phyloP scores from a whole-genome alignment of 306 rosid genomes.

The Abrus pulchellus region DNA sequence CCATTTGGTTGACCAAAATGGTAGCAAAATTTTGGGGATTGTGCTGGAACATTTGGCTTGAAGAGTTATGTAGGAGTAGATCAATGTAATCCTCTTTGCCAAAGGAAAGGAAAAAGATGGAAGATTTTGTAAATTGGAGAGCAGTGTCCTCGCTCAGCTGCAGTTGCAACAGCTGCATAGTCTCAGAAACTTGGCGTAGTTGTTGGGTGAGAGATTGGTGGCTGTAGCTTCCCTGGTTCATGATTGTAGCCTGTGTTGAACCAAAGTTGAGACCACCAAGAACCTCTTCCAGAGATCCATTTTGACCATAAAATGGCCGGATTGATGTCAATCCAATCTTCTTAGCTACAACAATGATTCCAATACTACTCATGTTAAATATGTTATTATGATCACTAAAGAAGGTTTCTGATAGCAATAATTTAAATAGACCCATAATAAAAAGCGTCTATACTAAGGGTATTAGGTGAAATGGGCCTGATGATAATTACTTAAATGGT shows the following conservation, averaged over 20 bases:
- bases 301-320: slow-evolving; percentile 70
- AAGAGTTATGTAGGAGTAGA: slow-evolving; percentile 58
- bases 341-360: slow-evolving; percentile 57
- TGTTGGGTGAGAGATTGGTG: slow-evolving; percentile 89
- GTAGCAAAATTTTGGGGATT: slow-evolving; percentile 54
- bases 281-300: slow-evolving; percentile 69
- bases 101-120: slow-evolving; percentile 77
- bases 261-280: slow-evolving; percentile 79
- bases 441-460: no score
- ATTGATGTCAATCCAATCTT: slow-evolving; percentile 70
- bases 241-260: slow-evolving; percentile 81
- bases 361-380: slow-evolving; percentile 8
- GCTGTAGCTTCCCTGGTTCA: slow-evolving; percentile 68
- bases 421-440: no score
- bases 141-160: slow-evolving; percentile 56
- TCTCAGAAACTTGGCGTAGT: slow-evolving; percentile 80
- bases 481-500: no score
- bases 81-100: slow-evolving; percentile 83
- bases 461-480: no score
- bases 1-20: slow-evolving; percentile 73
- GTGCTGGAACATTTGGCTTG: slow-evolving; percentile 40
- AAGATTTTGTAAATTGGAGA: slow-evolving; percentile 66
- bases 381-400: background rate
- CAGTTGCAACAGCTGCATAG: slow-evolving; percentile 73
- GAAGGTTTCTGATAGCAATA: background rate